These are phyloP conservation scores for Xylaria grammica DNA, from an alignment of 495 filamentous ascomycete genomes.

Conservation along the genomic window DNA sequence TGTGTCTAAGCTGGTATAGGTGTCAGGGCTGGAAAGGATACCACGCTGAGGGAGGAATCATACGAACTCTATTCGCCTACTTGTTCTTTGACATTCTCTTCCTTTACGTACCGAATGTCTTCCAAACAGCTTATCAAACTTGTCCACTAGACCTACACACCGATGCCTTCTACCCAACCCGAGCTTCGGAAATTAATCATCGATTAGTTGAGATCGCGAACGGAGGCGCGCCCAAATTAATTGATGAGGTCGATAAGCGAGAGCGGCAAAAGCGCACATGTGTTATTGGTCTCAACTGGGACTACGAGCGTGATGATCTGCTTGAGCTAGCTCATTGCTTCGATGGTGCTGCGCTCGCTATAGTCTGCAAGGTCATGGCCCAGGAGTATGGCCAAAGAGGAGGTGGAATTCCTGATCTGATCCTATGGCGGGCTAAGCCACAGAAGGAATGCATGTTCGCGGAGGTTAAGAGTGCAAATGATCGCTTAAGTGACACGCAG, in stretches of 20 bases:
- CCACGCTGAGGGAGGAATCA: slow-evolving; percentile 87
- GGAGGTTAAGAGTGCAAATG: slow-evolving; percentile 95
- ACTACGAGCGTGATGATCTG: slow-evolving; percentile 80
- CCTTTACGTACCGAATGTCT: slow-evolving; percentile 93
- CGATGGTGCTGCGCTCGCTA: slow-evolving; percentile 75
- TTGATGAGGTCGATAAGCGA: slow-evolving; percentile 67
- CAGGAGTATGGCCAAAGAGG: slow-evolving; percentile 90
- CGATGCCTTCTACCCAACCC: slow-evolving; percentile 86
- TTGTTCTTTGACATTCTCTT: slow-evolving; percentile 95
- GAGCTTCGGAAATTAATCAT: slow-evolving; percentile 87
- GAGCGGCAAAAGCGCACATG: slow-evolving; percentile 75
- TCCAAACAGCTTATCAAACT: slow-evolving; percentile 92
- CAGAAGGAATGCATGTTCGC: slow-evolving; percentile 65
- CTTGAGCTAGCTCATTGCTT: slow-evolving; percentile 83
- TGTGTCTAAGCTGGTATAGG: slow-evolving; percentile 89
- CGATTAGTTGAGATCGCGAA: slow-evolving; percentile 84
- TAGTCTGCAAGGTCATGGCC: slow-evolving; percentile 89
- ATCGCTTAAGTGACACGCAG: slow-evolving; percentile 95
- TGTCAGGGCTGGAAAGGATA: slow-evolving; percentile 90
- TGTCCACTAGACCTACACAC: slow-evolving; percentile 93
- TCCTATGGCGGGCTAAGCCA: slow-evolving; percentile 72
- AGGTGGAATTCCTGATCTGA: slow-evolving; percentile 89
- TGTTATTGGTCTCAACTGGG: slow-evolving; percentile 90
- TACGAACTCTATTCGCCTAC: slow-evolving; percentile 88
- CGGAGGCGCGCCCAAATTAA: slow-evolving; percentile 68